Conservation (phyloP, 192 early-diverging fungal species). For the Piromyces sp. region DNA sequence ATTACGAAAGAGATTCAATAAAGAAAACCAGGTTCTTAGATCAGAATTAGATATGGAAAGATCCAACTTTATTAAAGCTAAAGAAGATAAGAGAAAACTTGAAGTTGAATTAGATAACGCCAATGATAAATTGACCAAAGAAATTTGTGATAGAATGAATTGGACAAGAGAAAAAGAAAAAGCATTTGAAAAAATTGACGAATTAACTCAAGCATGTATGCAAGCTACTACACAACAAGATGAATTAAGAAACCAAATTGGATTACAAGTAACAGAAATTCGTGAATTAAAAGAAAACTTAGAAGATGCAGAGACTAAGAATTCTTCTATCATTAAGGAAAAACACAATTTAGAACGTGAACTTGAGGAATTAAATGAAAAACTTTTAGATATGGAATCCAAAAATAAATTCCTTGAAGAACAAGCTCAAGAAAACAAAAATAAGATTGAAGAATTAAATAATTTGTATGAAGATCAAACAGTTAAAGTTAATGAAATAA, state of each 20-base stretch:
- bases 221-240: constrained; percentile 38
- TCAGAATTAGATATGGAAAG: constrained; percentile 63
- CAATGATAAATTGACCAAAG: constrained; percentile 43
- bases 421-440: constrained; percentile 45
- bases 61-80: constrained; percentile 29
- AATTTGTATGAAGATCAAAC: constrained; percentile 55
- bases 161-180: constrained; percentile 68
- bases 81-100: constrained; percentile 48
- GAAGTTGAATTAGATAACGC: constrained; percentile 44
- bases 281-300: constrained; percentile 35
- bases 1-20: constrained; percentile 64
- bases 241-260: constrained; percentile 41
- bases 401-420: constrained; percentile 45
- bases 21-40: constrained; percentile 61
- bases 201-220: constrained; percentile 44
- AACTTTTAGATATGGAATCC: constrained; percentile 45
- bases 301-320: constrained; percentile 54
- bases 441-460: constrained; percentile 50
- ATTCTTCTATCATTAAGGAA: constrained; percentile 38
- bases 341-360: constrained; percentile 57
- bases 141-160: constrained; percentile 39
- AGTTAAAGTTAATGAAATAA: constrained; percentile 34
- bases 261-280: constrained; percentile 22
- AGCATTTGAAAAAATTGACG: constrained; percentile 47
- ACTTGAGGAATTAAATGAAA: constrained; percentile 52